phyloP scores from a whole-genome alignment of 2,329 filamentous ascomycete species.

The Chaetomiaceae sp. region DNA sequence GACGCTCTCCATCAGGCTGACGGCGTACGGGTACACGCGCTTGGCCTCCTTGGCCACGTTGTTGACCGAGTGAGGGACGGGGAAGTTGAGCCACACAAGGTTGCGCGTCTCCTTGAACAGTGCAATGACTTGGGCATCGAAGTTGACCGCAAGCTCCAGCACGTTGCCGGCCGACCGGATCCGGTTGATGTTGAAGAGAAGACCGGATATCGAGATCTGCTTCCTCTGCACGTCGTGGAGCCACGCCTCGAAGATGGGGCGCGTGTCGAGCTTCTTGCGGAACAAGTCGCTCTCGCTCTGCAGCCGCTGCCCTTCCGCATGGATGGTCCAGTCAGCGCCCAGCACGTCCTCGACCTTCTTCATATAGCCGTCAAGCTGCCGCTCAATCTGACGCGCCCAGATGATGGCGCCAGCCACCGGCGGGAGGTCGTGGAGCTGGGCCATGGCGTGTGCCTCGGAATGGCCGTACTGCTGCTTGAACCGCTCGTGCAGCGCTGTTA shows the following conservation, averaged over 20 bases:
- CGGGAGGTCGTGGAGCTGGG: slow-evolving; percentile 89
- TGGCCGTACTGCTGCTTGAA: slow-evolving; percentile 99
- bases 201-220: slow-evolving; percentile 86
- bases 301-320: slow-evolving; percentile 91
- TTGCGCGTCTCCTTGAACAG: slow-evolving; percentile 99
- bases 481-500: slow-evolving; percentile 85
- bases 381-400: slow-evolving; percentile 95
- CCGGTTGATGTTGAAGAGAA: slow-evolving; percentile 83
- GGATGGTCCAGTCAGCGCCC: slow-evolving; percentile 88
- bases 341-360: slow-evolving; percentile 98
- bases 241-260: slow-evolving; percentile 94
- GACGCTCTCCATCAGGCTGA: slow-evolving; percentile 98
- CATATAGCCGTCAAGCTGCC: slow-evolving; percentile 95
- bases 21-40: slow-evolving; percentile 93
- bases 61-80: slow-evolving; percentile 88
- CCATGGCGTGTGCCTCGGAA: slow-evolving; percentile 97
- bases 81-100: slow-evolving; percentile 88
- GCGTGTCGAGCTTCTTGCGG: slow-evolving; percentile 91
- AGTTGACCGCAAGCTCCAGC: slow-evolving; percentile 88
- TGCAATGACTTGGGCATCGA: slow-evolving; percentile 93
- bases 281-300: slow-evolving; percentile 90
- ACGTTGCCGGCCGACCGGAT: slow-evolving; percentile 87
- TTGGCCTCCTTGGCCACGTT: slow-evolving; percentile 99
- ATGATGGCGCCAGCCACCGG: slow-evolving; percentile 97
- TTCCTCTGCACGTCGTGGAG: slow-evolving; percentile 81